Conservation (phyloP, 257 asterid species). For the Fraxinus cuspidata region DNA sequence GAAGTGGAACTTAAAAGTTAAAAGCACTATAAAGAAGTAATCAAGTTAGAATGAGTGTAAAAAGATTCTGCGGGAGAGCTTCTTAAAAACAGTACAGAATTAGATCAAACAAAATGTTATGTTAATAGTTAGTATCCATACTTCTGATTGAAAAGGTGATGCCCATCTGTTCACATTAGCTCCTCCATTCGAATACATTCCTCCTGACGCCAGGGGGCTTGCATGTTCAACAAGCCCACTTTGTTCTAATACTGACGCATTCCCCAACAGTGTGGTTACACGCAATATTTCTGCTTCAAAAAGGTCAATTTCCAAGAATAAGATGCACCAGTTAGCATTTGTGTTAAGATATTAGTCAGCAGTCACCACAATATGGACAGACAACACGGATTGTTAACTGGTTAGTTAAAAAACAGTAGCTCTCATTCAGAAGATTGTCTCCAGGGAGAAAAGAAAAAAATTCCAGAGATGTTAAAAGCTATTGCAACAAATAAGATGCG, state of each 20-base stretch:
- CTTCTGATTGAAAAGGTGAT: constrained; percentile 98
- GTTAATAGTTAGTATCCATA: constrained; percentile 99
- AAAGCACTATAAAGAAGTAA: constrained; percentile 35
- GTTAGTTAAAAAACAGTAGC: constrained; percentile 47
- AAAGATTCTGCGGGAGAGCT: constrained; percentile 40
- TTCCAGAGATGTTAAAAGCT: constrained; percentile 28
- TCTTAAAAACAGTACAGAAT: constrained; percentile 54
- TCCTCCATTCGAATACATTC: constrained; percentile 95
- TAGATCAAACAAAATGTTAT: constrained; percentile 76
- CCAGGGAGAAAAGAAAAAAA: constrained; percentile 12
- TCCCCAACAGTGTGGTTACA: constrained; percentile 99
- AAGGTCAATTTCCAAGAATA: constrained; percentile 98
- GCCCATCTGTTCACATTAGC: constrained; percentile 99
- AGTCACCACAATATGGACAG: constrained; percentile 79
- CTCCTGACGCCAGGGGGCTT: constrained; percentile 99
- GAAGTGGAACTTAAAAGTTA: constrained; percentile 34
- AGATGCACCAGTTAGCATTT: constrained; percentile 98
- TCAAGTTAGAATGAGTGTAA: constrained; percentile 41
- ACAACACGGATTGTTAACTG: constrained; percentile 47
- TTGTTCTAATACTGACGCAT: constrained; percentile 98
- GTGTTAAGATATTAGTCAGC: constrained; percentile 79
- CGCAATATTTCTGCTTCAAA: constrained; percentile 99
- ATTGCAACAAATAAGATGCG: constrained; percentile 20
- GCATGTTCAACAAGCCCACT: constrained; percentile 99
- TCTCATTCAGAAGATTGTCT: constrained; percentile 15